Evolutionary conservation across 1,284 basidiomycete genomes (phyloP).

Genomic region (Puccinia triticina): DNA sequence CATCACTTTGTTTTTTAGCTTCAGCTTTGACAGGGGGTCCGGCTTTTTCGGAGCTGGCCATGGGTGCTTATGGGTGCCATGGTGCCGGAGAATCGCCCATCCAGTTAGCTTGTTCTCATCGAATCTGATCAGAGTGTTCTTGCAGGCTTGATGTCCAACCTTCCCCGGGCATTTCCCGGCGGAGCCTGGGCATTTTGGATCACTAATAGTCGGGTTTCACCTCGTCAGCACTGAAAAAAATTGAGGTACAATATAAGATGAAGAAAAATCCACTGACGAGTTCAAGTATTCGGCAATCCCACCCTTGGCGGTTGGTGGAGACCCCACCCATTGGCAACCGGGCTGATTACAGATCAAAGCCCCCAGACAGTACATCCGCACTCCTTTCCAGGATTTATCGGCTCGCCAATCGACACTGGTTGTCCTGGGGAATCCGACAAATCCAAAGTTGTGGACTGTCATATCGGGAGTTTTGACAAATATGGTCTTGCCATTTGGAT

Average conservation of each 20-base stretch:
- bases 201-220: too few relatives aligned
- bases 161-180: neutral
- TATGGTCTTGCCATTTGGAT: neutral
- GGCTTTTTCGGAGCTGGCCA: constrained; percentile 12
- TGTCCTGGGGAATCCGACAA: too few relatives aligned
- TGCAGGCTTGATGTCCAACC: too few relatives aligned
- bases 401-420: too few relatives aligned
- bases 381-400: too few relatives aligned
- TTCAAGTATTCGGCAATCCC: neutral
- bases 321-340: neutral
- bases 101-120: neutral
- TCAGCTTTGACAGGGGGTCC: neutral
- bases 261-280: too few relatives aligned
- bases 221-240: too few relatives aligned
- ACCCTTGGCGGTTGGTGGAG: neutral
- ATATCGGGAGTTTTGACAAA: neutral
- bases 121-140: neutral
- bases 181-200: neutral
- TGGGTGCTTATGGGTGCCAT: neutral
- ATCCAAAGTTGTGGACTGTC: too few relatives aligned
- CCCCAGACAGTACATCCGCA: too few relatives aligned
- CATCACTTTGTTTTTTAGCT: neutral
- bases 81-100: constrained; percentile 12
- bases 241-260: too few relatives aligned
- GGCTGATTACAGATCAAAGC: neutral